These are phyloP conservation scores for Aureobasidium sp. DNA, from an alignment of 2,329 filamentous ascomycete species.

Conservation along the genomic window DNA sequence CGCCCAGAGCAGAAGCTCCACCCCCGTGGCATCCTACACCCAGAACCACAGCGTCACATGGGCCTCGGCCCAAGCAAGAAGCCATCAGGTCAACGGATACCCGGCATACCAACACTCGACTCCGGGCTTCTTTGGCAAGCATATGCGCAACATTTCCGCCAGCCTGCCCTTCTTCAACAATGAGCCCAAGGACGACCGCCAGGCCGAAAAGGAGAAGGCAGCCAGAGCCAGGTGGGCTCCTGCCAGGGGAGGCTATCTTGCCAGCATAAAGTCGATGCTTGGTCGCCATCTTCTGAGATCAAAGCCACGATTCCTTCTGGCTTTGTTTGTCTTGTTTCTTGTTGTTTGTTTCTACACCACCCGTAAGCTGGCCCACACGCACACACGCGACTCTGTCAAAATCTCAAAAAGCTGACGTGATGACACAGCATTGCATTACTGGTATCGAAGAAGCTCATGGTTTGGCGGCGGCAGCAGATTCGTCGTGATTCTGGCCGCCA, in stretches of 20 bases:
- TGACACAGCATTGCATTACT: conserved; percentile 46
- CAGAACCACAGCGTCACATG: conserved; percentile 60
- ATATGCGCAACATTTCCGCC: conserved; percentile 73
- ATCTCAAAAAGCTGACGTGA: neutral
- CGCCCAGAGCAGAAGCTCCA: conserved; percentile 21
- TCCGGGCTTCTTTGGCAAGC: conserved; percentile 78
- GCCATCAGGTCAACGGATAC: conserved; percentile 64
- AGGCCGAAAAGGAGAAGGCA: conserved; percentile 72
- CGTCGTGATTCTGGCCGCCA: conserved; percentile 88
- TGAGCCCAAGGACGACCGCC: conserved; percentile 39
- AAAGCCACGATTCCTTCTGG: conserved; percentile 56
- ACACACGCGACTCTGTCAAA: too few relatives aligned
- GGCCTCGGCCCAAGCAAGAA: conserved; percentile 75
- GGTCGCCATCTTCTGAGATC: conserved; percentile 49
- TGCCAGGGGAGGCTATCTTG: conserved; percentile 29
- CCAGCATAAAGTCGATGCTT: conserved; percentile 32
- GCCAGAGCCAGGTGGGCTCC: conserved; percentile 53
- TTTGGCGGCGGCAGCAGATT: conserved; percentile 83
- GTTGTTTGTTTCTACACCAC: conserved; percentile 63
- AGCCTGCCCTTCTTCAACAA: conserved; percentile 68
- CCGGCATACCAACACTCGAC: conserved; percentile 71
- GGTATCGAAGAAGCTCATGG: conserved; percentile 64
- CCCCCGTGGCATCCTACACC: conserved; percentile 35
- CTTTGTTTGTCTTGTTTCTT: conserved; percentile 53
- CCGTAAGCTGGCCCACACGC: conserved; percentile 52